Evolutionary conservation across 2,329 filamentous ascomycete genomes (phyloP).

Genomic region (Aspergillus sp.): DNA sequence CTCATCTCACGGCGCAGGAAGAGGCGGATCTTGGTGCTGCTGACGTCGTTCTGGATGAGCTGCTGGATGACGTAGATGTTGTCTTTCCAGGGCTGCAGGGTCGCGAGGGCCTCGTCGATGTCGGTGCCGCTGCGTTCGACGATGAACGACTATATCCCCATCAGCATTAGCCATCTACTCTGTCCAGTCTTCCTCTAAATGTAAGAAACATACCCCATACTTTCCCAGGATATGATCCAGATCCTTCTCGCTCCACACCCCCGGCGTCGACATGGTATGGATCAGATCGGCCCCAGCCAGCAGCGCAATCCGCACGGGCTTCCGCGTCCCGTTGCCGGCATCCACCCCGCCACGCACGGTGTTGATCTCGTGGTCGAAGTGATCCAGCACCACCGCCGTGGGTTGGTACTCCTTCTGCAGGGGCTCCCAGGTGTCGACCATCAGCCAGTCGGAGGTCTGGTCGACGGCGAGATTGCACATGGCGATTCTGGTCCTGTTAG

Average conservation of each 20-base stretch:
- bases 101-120: conserved; percentile 77
- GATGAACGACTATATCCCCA: conserved; percentile 52
- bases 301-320: conserved; percentile 64
- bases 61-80: conserved; percentile 85
- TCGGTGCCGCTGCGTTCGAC: conserved; percentile 84
- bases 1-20: conserved; percentile 73
- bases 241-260: conserved; percentile 76
- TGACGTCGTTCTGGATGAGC: conserved; percentile 77
- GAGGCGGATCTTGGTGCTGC: conserved; percentile 70
- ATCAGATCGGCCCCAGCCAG: conserved; percentile 71
- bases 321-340: conserved; percentile 54
- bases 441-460: conserved; percentile 66
- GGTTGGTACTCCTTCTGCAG: conserved; percentile 74
- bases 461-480: conserved; percentile 78
- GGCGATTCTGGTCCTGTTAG: conserved; percentile 53
- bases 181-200: background rate
- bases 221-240: conserved; percentile 77
- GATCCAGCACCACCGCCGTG: conserved; percentile 80
- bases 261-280: conserved; percentile 60
- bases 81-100: conserved; percentile 69
- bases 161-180: conserved; percentile 3
- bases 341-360: conserved; percentile 64
- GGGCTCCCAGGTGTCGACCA: conserved; percentile 88
- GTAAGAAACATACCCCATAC: conserved; percentile 49
- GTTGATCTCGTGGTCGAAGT: conserved; percentile 87